These are phyloP conservation scores for Plasmodium relictum DNA, from an alignment of 169 alveolate species.

Conservation along the genomic window DNA sequence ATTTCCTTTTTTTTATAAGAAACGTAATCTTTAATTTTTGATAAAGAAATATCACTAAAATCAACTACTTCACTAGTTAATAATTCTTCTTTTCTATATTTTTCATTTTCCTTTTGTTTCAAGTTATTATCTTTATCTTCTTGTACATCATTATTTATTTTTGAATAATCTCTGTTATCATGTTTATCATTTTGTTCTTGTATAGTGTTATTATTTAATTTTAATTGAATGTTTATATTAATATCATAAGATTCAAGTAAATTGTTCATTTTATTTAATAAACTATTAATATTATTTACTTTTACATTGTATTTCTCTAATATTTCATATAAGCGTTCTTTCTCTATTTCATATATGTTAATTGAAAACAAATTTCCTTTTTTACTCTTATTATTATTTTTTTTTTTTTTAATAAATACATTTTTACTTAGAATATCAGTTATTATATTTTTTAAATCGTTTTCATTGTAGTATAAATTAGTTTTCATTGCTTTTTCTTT, in stretches of 20 bases:
- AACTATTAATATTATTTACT: background rate
- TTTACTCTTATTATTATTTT: background rate
- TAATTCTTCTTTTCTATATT: background rate
- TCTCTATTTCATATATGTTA: slow-evolving; percentile 33
- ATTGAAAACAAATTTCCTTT: background rate
- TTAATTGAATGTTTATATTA: slow-evolving; percentile 12
- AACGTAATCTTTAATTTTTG: slow-evolving; percentile 33
- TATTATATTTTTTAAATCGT: slow-evolving; percentile 33
- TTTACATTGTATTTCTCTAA: slow-evolving; percentile 3
- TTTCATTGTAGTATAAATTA: slow-evolving; percentile 2
- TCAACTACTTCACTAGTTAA: background rate
- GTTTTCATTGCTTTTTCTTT: background rate
- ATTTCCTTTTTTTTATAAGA: background rate
- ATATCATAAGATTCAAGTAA: slow-evolving; percentile 26
- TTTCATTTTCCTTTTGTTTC: background rate
- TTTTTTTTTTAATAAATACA: slow-evolving; percentile 6
- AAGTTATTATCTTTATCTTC: background rate
- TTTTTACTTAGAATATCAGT: slow-evolving; percentile 25
- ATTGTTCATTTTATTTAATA: slow-evolving; percentile 37
- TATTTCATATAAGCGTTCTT: slow-evolving; percentile 19
- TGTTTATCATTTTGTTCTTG: background rate
- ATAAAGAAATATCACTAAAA: slow-evolving; percentile 36
- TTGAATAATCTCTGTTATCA: background rate
- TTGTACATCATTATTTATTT: background rate
- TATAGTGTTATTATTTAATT: background rate